Evolutionary conservation across 2,329 filamentous ascomycete genomes (phyloP).

Genomic region (Ophiostoma australiae): DNA sequence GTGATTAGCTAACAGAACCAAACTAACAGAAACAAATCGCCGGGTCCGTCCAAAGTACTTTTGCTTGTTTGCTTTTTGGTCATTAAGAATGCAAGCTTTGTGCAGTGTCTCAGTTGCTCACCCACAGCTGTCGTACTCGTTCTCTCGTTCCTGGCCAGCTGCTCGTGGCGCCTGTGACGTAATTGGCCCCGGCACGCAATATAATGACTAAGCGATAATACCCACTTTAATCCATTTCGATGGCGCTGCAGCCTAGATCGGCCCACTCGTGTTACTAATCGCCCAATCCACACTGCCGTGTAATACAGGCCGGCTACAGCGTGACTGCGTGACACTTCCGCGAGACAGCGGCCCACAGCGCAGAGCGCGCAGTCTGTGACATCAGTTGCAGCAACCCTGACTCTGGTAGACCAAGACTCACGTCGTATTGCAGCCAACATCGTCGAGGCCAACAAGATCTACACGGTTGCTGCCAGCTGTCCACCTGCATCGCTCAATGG

Average conservation of each 20-base stretch:
- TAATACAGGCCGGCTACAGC: background rate
- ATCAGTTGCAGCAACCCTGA: background rate
- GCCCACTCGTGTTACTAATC: constrained; percentile 1
- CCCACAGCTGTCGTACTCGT: too few species aligned
- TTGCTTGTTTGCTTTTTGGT: background rate
- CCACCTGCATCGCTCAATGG: background rate
- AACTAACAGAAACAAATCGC: background rate
- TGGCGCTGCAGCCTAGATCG: constrained; percentile 7
- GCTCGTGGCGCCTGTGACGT: background rate
- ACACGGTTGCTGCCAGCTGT: background rate
- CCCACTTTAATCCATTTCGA: background rate
- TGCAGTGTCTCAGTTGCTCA: background rate
- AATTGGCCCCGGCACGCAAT: background rate
- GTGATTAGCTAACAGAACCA: background rate
- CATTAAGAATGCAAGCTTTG: background rate
- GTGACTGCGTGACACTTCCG: constrained; percentile 27
- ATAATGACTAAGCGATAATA: background rate
- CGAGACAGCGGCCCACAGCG: constrained; percentile 8
- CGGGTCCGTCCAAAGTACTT: constrained; percentile 12
- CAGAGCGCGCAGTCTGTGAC: constrained; percentile 11
- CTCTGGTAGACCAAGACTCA: background rate
- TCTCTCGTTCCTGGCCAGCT: background rate
- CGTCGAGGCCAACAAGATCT: background rate
- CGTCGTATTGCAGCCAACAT: background rate
- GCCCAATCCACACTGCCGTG: background rate